Conservation (phyloP, 2,329 filamentous ascomycete genomes). For the Aspergillus felis region DNA sequence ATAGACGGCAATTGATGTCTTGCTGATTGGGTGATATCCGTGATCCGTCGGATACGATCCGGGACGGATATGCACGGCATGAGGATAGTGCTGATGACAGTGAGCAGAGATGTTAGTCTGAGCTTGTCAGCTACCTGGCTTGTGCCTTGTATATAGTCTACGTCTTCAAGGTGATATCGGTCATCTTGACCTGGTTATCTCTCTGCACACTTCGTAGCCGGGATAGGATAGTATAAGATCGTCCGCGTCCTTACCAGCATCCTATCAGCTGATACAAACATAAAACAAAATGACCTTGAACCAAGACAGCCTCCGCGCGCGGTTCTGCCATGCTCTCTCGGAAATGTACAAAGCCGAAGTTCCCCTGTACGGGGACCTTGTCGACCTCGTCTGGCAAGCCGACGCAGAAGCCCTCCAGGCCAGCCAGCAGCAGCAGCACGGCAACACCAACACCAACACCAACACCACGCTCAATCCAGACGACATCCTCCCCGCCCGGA, state of each 20-base stretch:
- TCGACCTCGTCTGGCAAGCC: conserved; percentile 28
- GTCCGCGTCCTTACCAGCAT: too few relatives aligned
- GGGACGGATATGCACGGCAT: not conserved
- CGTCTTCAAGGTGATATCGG: too few relatives aligned
- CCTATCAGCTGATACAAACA: too few relatives aligned
- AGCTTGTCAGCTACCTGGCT: too few relatives aligned
- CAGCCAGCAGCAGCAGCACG: conserved; percentile 8
- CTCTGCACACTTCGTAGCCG: too few relatives aligned
- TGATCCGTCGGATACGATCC: not conserved
- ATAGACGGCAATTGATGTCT: not conserved
- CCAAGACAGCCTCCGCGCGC: conserved; percentile 24
- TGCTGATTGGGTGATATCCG: not conserved
- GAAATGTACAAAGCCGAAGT: conserved; percentile 35
- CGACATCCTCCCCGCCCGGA: conserved; percentile 19
- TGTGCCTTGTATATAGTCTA: too few relatives aligned
- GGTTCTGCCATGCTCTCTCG: conserved; percentile 30
- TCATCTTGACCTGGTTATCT: too few relatives aligned
- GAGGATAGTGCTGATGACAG: not conserved
- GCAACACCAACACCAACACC: not conserved
- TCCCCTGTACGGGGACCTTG: conserved; percentile 30
- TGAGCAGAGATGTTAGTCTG: too few relatives aligned
- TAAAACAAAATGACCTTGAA: conserved; percentile 13
- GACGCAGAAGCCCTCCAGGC: conserved; percentile 19
- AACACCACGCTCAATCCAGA: conserved; percentile 14
- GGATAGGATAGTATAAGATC: too few relatives aligned